phyloP scores from a whole-genome alignment of 129 eudicot genomes.

The Escallonia rubra region DNA sequence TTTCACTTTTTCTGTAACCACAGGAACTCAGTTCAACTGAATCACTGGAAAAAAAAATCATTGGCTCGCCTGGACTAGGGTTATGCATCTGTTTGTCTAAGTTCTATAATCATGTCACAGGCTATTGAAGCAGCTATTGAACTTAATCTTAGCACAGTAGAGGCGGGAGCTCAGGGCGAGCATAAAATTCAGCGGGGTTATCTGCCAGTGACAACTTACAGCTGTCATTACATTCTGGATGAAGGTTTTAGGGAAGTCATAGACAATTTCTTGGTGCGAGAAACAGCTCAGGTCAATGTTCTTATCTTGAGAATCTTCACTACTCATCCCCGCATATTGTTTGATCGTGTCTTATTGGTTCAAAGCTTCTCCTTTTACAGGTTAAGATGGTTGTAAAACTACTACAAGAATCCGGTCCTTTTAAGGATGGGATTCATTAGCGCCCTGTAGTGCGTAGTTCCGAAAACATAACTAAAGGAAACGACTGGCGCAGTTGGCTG shows the following conservation, averaged over 20 bases:
- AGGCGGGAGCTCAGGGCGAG: slow-evolving; percentile 99
- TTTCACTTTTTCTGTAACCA: neutral
- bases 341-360: neutral
- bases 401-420: slow-evolving; percentile 28
- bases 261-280: slow-evolving; percentile 70
- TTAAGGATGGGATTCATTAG: too few relatives aligned
- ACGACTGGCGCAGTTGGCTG: too few relatives aligned
- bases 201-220: slow-evolving; percentile 81
- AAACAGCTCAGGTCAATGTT: slow-evolving; percentile 69
- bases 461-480: too few relatives aligned
- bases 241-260: slow-evolving; percentile 73
- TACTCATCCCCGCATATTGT: too few relatives aligned
- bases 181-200: slow-evolving; percentile 96
- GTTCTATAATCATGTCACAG: slow-evolving; percentile 25
- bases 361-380: slow-evolving; percentile 33
- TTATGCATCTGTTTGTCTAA: neutral
- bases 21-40: neutral
- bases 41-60: neutral
- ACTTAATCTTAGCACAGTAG: slow-evolving; percentile 78
- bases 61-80: neutral
- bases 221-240: slow-evolving; percentile 84
- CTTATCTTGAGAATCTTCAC: neutral
- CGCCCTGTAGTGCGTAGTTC: too few relatives aligned
- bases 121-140: slow-evolving; percentile 99
- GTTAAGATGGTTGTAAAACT: slow-evolving; percentile 60